Percentiles rank a stretch among this genome's conserved stretches.
These are phyloP conservation scores for Candida yuanshanica DNA, from an alignment of 805 yeast genomes.

Conservation along the genomic window DNA sequence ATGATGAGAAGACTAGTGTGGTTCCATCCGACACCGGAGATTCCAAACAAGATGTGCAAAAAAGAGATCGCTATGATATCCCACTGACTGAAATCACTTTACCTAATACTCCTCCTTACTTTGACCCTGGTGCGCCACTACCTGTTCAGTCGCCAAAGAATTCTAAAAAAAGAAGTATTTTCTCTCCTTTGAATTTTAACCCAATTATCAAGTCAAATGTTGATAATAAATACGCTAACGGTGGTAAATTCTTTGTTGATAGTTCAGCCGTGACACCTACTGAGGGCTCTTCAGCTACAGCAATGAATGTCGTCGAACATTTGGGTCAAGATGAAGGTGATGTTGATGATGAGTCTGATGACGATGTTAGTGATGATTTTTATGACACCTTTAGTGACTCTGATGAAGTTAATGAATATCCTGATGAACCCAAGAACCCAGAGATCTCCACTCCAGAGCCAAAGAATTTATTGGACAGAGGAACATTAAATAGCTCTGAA, in stretches of 20 bases:
- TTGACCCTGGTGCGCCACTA: conserved; percentile 81
- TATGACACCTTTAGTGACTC: conserved; percentile 12
- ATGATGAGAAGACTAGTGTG: neutral
- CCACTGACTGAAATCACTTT: conserved; percentile 56
- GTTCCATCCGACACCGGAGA: conserved; percentile 9
- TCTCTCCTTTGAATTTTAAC: conserved; percentile 77
- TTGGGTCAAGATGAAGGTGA: conserved; percentile 21
- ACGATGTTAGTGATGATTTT: conserved; percentile 20
- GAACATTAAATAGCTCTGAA: neutral
- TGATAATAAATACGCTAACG: conserved; percentile 81
- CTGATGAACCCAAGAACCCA: too few species aligned
- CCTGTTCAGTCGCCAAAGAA: conserved; percentile 50
- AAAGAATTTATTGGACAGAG: neutral
- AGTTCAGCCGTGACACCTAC: conserved; percentile 12
- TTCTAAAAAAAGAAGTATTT: conserved; percentile 49
- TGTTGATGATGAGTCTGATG: conserved; percentile 18
- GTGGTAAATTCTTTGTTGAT: conserved; percentile 80
- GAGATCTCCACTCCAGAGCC: conserved; percentile 3
- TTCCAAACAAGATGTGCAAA: neutral
- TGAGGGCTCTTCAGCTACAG: conserved; percentile 19
- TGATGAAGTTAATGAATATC: conserved; percentile 16
- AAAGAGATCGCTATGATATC: conserved; percentile 35
- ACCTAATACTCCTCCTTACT: conserved; percentile 49
- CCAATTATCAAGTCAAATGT: conserved; percentile 71
- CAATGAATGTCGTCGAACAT: conserved; percentile 8